Evolutionary conservation across 73 alveolate species (phyloP).

Genomic region (Halteria grandinella): DNA sequence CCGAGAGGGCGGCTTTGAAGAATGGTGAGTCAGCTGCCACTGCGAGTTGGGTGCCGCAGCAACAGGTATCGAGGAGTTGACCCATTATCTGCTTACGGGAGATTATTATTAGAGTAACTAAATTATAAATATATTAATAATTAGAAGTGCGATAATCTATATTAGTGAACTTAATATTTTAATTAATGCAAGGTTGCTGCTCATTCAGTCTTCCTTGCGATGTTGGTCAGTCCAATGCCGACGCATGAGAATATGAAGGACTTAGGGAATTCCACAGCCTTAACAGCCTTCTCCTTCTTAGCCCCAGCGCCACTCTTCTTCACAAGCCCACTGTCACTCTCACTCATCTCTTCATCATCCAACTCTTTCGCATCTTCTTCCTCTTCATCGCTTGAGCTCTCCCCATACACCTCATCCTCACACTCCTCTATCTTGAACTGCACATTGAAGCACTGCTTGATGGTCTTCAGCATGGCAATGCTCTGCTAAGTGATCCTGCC

Average conservation of each 20-base stretch:
- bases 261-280: conserved; percentile 66
- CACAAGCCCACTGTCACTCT: conserved; percentile 20
- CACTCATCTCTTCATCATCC: conserved; percentile 65
- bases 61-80: conserved; percentile 3
- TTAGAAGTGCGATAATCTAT: not conserved
- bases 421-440: conserved; percentile 85
- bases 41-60: conserved; percentile 15
- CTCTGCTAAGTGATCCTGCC: conserved; percentile 88
- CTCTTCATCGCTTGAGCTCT: conserved; percentile 62
- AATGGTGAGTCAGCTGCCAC: conserved; percentile 3
- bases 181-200: no score
- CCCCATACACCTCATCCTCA: conserved; percentile 81
- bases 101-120: no score
- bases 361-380: conserved; percentile 62
- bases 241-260: conserved; percentile 88
- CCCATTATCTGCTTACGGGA: conserved; percentile 32
- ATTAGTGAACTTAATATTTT: conserved; percentile 2
- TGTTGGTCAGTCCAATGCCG: conserved; percentile 92
- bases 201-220: conserved; percentile 87
- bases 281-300: conserved; percentile 59
- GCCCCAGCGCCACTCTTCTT: conserved; percentile 60
- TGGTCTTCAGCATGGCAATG: conserved; percentile 77
- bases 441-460: conserved; percentile 80
- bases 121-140: no score
- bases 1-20: not conserved